Base-by-base conservation (phyloP, 805 yeast genomes). In the Jamesozyma jinghongensis region DNA sequence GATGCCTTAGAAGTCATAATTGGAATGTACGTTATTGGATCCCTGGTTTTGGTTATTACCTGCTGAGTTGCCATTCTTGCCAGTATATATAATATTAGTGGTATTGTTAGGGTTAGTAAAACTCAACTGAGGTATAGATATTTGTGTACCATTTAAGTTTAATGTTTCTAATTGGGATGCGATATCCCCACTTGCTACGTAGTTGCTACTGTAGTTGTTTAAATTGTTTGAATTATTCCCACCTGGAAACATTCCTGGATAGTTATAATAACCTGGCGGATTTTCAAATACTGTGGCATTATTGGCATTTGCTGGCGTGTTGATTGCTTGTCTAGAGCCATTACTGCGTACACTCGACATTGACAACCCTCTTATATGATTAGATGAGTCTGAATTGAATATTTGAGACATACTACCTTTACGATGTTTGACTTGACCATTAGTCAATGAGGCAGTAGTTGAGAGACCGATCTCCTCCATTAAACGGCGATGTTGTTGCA, bases 391-490 rank as follows among this genome's bases (percentile, higher is more conserved):
- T 8, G 43, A 47, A 19, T 36, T 46, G 37, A 49, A 51, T 2
- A 47, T 51, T 16, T 56, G 60, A 3, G 61, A 52, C 7, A 47
- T 43, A 36, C 56, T 53, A 7, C 48, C 43, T 17, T 48, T 48
- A 4, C 57, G 49, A 36, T 55, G 59, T 16, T 49, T 51, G 5
- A 34, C 31, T 20, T 46, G 49, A 16, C 41, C 41, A 19, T 26
- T 30, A 11, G 37, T 17, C 20, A 30, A 40, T 12, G 46, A 29
- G 32, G 28, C 43, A 10, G 40, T 19, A n/a, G 54, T 39, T 10
- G 40, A 26, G 38, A 88, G 66, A 3, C 97, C 97, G 46, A 87
- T 90, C 61, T 90, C 97, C 51, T 90, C 97, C 73, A 88, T 74
- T 42, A 92, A 68, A 48, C 94, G 77, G 56, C 85, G 84, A 62